phyloP scores from a whole-genome alignment of 148 eudicot genomes.

The Rhododendron williamsianum region DNA sequence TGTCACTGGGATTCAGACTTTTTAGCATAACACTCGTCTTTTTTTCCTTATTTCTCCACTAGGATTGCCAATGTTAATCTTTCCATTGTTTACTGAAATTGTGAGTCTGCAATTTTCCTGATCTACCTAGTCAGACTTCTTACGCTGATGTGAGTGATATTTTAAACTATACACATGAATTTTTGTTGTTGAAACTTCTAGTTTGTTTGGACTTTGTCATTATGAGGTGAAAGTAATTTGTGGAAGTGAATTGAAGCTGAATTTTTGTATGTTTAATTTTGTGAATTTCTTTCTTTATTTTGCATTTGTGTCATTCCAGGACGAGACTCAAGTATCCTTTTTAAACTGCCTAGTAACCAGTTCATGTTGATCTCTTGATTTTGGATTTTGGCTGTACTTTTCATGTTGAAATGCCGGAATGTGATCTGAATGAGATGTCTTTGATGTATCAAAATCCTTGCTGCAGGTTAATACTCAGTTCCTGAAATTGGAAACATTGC shows the following conservation, averaged over 20 bases:
- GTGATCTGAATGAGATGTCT: conserved; percentile 1
- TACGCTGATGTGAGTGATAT: background rate
- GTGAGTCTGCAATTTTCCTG: background rate
- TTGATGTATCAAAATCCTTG: conserved; percentile 10
- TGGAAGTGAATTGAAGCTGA: background rate
- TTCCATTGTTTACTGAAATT: background rate
- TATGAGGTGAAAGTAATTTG: background rate
- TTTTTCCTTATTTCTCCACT: background rate
- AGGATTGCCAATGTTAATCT: background rate
- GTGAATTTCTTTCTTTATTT: background rate
- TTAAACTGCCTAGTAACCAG: background rate
- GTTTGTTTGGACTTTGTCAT: background rate
- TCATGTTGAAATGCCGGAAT: conserved; percentile 1
- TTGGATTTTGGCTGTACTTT: background rate
- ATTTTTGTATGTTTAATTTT: background rate
- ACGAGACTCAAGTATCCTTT: background rate
- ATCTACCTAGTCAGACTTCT: background rate
- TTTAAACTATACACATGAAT: background rate
- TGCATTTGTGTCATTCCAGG: background rate
- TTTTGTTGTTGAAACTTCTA: background rate
- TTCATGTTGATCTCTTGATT: background rate
- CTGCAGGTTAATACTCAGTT: conserved; percentile 92
- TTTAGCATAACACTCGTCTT: background rate
- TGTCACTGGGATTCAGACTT: background rate
- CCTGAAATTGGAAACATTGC: conserved; percentile 73